Evolutionary conservation across 2,329 filamentous ascomycete genomes (phyloP).

Genomic region (Curvularia hawaiiensis): DNA sequence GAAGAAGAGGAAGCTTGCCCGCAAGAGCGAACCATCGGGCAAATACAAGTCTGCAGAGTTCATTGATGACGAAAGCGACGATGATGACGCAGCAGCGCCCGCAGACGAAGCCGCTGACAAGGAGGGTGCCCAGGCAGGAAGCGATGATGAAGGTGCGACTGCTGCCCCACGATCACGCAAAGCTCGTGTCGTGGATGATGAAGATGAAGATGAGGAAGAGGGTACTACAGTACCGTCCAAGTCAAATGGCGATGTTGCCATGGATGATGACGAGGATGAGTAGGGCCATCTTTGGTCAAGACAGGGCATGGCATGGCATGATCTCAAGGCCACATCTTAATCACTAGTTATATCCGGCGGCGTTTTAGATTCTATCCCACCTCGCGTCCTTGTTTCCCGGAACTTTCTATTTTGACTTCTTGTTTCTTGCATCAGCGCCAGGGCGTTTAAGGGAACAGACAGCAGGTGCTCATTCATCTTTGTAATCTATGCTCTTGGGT

Average conservation of each 20-base stretch:
- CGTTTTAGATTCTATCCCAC: not conserved
- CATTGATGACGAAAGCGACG: slow-evolving; percentile 70
- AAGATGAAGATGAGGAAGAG: slow-evolving; percentile 40
- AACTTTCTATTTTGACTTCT: slow-evolving; percentile 2
- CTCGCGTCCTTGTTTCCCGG: not conserved
- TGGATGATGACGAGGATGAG: slow-evolving; percentile 42
- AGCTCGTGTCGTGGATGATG: slow-evolving; percentile 41
- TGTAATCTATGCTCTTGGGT: not conserved
- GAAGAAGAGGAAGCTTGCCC: slow-evolving; percentile 66
- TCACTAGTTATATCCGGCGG: slow-evolving; percentile 1
- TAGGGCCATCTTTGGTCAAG: slow-evolving; percentile 10
- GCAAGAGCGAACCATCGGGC: slow-evolving; percentile 52
- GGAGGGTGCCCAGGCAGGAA: not conserved
- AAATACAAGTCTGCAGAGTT: slow-evolving; percentile 90
- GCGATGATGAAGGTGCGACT: slow-evolving; percentile 15
- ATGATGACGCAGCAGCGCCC: slow-evolving; percentile 28
- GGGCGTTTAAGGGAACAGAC: slow-evolving; percentile 21
- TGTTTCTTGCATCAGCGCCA: slow-evolving; percentile 26
- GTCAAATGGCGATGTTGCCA: slow-evolving; percentile 29
- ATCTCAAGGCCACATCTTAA: not conserved
- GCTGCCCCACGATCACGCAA: slow-evolving; percentile 37
- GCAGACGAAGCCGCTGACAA: slow-evolving; percentile 25
- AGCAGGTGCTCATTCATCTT: not conserved
- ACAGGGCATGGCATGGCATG: not conserved
- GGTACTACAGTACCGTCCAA: slow-evolving; percentile 28